A percentile compares a stretch with the other conserved stretches of the same genome.
Conservation (phyloP, 2,329 filamentous ascomycete genomes). For the Penicillium sclerotiorum region DNA sequence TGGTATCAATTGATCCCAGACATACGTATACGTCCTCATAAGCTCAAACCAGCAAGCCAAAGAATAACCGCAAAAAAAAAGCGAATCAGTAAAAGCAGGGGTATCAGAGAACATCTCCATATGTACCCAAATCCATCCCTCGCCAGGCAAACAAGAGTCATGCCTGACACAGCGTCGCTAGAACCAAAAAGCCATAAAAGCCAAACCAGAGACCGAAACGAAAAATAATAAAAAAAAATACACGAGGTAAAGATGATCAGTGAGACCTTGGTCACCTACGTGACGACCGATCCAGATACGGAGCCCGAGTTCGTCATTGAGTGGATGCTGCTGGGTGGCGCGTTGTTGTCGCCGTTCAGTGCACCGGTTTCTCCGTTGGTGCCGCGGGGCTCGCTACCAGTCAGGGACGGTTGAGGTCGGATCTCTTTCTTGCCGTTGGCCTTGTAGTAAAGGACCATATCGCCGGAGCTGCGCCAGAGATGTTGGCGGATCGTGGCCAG, state of each 20-base stretch:
- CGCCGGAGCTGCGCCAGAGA: slow-evolving; percentile 92
- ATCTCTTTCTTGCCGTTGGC: slow-evolving; percentile 76
- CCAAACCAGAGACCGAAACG: not conserved
- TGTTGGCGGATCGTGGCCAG: slow-evolving; percentile 90
- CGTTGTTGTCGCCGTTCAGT: slow-evolving; percentile 23
- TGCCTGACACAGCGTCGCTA: slow-evolving; percentile 10
- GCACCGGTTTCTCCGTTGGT: slow-evolving; percentile 9
- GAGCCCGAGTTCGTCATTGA: slow-evolving; percentile 35
- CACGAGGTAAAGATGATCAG: not conserved
- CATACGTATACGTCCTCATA: not conserved
- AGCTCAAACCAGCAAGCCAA: not conserved
- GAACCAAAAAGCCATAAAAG: slow-evolving; percentile 1
- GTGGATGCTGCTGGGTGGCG: slow-evolving; percentile 33
- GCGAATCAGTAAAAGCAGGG: slow-evolving; percentile 5
- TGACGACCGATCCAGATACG: slow-evolving; percentile 22
- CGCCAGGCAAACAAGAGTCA: slow-evolving; percentile 7
- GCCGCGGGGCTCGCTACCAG: slow-evolving; percentile 21
- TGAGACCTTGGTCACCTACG: slow-evolving; percentile 1
- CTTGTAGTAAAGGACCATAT: slow-evolving; percentile 89
- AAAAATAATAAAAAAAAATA: slow-evolving; percentile 7
- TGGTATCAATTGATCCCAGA: too few species aligned
- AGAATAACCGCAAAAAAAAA: not conserved
- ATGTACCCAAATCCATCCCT: slow-evolving; percentile 15
- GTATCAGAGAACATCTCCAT: slow-evolving; percentile 16
- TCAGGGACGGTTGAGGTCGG: slow-evolving; percentile 26